Conservation (phyloP, 306 rosid species). For the Rosa multiflora region DNA sequence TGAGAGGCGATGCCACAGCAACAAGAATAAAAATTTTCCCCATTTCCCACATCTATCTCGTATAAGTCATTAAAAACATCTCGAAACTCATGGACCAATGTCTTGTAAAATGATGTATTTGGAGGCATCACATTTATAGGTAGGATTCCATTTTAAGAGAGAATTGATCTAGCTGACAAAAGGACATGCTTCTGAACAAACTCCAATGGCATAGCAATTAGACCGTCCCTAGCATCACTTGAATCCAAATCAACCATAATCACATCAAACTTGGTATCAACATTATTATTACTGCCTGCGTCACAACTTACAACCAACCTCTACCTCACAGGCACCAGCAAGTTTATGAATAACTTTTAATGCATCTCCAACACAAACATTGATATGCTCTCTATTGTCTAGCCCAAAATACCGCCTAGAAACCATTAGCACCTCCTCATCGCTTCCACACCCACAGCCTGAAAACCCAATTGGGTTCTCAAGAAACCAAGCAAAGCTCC, state of each 20-base stretch:
- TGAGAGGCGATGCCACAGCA: constrained; percentile 41
- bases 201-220: constrained; percentile 65
- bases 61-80: constrained; percentile 58
- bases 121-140: constrained; percentile 69
- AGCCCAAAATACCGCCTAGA: constrained; percentile 63
- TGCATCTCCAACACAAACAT: constrained; percentile 54
- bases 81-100: constrained; percentile 36
- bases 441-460: constrained; percentile 70
- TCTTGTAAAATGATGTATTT: constrained; percentile 42
- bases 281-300: constrained; percentile 15
- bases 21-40: constrained; percentile 71
- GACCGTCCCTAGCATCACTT: constrained; percentile 39
- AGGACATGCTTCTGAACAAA: constrained; percentile 56
- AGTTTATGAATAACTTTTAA: constrained; percentile 37
- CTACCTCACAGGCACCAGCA: too few species aligned
- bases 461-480: constrained; percentile 54
- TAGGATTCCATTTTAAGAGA: constrained; percentile 59
- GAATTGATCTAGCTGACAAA: constrained; percentile 53
- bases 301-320: constrained; percentile 1
- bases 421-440: constrained; percentile 59
- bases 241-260: constrained; percentile 85
- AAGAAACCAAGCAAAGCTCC: constrained; percentile 72
- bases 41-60: constrained; percentile 69
- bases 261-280: constrained; percentile 42
- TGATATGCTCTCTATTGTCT: constrained; percentile 40